Base-by-base conservation (phyloP, 2,329 filamentous ascomycete species). In the Verticillium zaregamsianum region DNA sequence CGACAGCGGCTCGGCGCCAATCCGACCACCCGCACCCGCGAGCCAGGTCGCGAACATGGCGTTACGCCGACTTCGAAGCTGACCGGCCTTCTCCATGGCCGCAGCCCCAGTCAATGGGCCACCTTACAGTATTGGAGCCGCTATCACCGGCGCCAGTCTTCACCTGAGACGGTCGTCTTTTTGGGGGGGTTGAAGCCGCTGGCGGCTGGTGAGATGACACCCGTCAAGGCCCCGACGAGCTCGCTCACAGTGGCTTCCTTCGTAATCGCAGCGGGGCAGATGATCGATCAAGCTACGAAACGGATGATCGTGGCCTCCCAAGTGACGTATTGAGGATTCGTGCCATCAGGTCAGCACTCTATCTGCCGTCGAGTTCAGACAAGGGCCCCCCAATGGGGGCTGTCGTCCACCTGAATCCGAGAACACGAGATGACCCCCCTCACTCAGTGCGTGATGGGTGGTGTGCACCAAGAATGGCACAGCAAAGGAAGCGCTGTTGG, bases 401-500 rank as follows among this genome's bases (percentile, higher is more conserved):
- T 49, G 40, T 23, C 8, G 9, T 35, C 63, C 65, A 67, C 66
- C 66, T 68, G 66, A 68, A 67, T 65, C 65, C 59, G 66, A 65
- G 62, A 61, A 67, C 58, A 61, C 60, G 64, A 66, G 20, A 40
- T 28, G 66, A 67, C 35, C 35, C 35, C 35, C 39, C 39, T 45
- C 15, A 12, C n/a, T n/a, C 39, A 20, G 39, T 45, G 17, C 3
- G 28, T 28, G 28, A 14, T 39, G n/a, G 39, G 5, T 20, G 17
- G 5, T 49, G 5, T 23, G 40, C 40, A 25, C 11, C 14, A 45
- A 49, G 20, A 28, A 28, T 28, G 28, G 40, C 17, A 11, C 40
- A 12, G 20, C 40, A 23, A 25, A 5, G 8, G 23, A 25, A 49
- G 40, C 23, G 20, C 40, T 11, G n/a, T 25, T 15, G 8, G 68